Base-by-base conservation (phyloP, 768 basidiomycete species). In the Boletus patriciae region DNA sequence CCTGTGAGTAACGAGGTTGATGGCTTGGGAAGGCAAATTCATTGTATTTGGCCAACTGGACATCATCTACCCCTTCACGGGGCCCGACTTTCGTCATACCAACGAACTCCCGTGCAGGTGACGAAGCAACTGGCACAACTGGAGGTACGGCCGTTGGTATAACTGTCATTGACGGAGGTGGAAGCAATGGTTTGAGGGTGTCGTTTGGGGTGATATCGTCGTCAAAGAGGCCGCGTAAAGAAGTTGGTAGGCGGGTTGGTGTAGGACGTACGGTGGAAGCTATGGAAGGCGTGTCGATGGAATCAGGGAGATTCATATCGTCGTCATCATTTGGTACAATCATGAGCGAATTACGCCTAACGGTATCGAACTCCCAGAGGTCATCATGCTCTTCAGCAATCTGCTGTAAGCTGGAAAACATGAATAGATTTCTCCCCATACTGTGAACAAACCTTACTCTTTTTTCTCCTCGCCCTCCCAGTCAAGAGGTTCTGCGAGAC, bases 211-310 rank as follows among this genome's bases (percentile, higher is more conserved):
- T 21, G n/a, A 69, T 64, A 11, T 79, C 81, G 44, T 85, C 82
- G 54, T 90, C 88, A 69, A 97, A 97, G 11, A 97, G 76, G 37
- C 79, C 76, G 0, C 92, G 87, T 3, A 95, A 77, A 1, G 90
- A 94, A 2, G 86, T 84, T 3, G 94, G 93, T 12, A 94, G 66
- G 46, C 79, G 77, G 16, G 80, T 77, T n/a, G 77, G 61, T 40
- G 73, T 64, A 3, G 82, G 80, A 15, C 83, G 80, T 31, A 86
- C 70, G 23, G 85, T 88, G 18, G 77, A 62, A 52, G 76, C 74
- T 12, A 66, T 54, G 15, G 65, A 52, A 38, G 50, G 29, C 15
- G 57, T 23, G 23, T 61, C 66, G 42, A 51, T 46, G 15, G 59
- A 61, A 52, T 52, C 63, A 44, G 54, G 54, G 43, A 51, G 21